phyloP scores from a whole-genome alignment of 306 rosid species.

The Datisca glomerata region DNA sequence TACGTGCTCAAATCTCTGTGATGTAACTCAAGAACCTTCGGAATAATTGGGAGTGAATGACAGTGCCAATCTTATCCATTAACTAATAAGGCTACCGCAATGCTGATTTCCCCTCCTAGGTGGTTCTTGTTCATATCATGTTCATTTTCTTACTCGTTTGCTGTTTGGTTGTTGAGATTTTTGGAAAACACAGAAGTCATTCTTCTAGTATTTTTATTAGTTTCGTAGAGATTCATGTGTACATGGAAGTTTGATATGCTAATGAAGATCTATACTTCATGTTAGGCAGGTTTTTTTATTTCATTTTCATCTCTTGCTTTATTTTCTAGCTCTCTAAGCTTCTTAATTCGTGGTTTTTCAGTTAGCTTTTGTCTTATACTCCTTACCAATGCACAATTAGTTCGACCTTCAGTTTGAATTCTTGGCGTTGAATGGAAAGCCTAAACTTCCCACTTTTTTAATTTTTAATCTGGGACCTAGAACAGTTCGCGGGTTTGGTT shows the following conservation, averaged over 20 bases:
- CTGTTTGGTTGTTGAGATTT: constrained; percentile 11
- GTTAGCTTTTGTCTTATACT: background rate
- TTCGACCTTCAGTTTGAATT: background rate
- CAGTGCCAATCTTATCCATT: too few relatives aligned
- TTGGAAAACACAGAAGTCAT: too few relatives aligned
- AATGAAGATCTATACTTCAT: constrained; percentile 17
- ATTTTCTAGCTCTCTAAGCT: constrained; percentile 4
- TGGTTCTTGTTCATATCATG: background rate
- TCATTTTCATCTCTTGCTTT: too few relatives aligned
- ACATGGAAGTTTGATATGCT: too few relatives aligned
- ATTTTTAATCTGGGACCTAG: too few relatives aligned
- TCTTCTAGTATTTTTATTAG: too few relatives aligned
- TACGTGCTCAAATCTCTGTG: background rate
- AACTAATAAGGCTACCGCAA: too few relatives aligned
- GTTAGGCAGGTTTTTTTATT: background rate
- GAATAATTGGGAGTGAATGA: too few relatives aligned
- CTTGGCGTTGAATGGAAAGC: background rate
- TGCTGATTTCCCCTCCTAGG: constrained; percentile 83
- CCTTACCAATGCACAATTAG: background rate
- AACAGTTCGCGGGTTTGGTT: too few relatives aligned
- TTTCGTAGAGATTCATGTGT: background rate
- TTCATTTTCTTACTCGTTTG: background rate
- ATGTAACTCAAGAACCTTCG: too few relatives aligned
- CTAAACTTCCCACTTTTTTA: background rate
- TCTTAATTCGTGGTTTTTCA: constrained; percentile 1